Base-by-base conservation (phyloP, 169 alveolate species). In the Neospora caninum region DNA sequence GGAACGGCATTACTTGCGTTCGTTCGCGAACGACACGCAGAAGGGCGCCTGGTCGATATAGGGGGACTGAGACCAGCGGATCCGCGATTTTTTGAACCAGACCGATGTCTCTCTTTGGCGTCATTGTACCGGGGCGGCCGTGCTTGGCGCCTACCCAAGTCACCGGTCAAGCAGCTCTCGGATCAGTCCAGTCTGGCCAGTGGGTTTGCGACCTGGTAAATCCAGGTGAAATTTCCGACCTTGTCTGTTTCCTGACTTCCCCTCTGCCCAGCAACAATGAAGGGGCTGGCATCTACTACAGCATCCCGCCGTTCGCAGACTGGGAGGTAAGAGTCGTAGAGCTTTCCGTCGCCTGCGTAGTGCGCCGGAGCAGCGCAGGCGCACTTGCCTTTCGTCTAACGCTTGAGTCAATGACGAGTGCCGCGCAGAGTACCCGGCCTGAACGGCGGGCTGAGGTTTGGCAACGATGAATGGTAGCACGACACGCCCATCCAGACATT, bases 201-300 rank as follows among this genome's bases (percentile, higher is more conserved):
- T 82, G 89, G 89, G 67, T 82, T 10, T 82, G 89, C 38, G 89
- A 82, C 41, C 89, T 82, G 39, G 89, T 41, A 27, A 82, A 41
- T 22, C 89, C 89, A 31, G 89, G 89, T 2, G 89, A 82, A n/a
- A 82, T 82, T 38, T 39, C 94, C 25, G 94, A 91, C 45, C 34
- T 91, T 41, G 80, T 91, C 43, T 80, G 88, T 45, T 80, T 80
- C 82, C 80, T 91, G 29, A 91, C 89, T 31, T 34, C 80, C 1
- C 64, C 88, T 42, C 94, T 70, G 38, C 92, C 73, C 43, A 38
- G 49, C 58, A 31, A 70, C 38, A 49, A 83, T 38, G 88, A 36
- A 64, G 94, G 94, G 38, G 86, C 80, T 0, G 94, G 94, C 53
- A 91, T 92, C 67, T 92, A 92, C 70, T 92, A 16, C 88, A 36